These are phyloP conservation scores for Xylaria castorea DNA, from an alignment of 495 filamentous ascomycete genomes.

Conservation along the genomic window DNA sequence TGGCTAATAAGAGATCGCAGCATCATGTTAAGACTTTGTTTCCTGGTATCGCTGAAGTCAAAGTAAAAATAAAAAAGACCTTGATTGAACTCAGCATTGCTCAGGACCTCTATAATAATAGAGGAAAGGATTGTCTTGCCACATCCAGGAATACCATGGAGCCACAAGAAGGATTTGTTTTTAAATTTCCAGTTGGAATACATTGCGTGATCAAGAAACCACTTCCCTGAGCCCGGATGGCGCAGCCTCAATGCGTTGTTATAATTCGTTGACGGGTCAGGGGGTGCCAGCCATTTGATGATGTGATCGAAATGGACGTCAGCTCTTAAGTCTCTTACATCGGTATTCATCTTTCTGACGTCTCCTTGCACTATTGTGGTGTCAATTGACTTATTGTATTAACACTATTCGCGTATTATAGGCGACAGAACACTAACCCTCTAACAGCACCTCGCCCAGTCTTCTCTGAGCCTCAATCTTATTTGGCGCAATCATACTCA, in stretches of 20 bases:
- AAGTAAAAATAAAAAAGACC: slow-evolving; percentile 4
- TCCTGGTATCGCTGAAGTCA: slow-evolving; percentile 10
- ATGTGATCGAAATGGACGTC: not conserved
- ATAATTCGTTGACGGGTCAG: not conserved
- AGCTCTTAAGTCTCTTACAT: not conserved
- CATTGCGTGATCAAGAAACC: not conserved
- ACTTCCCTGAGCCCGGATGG: slow-evolving; percentile 3
- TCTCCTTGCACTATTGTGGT: not conserved
- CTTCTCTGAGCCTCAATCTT: slow-evolving; percentile 44
- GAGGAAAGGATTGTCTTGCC: slow-evolving; percentile 17
- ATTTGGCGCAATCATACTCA: slow-evolving; percentile 36
- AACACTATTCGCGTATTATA: not conserved
- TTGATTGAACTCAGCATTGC: not conserved
- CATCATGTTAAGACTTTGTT: slow-evolving; percentile 7
- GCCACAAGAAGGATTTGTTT: slow-evolving; percentile 4
- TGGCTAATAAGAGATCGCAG: slow-evolving; percentile 5
- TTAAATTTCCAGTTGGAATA: not conserved
- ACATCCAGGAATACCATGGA: slow-evolving; percentile 20
- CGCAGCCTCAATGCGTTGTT: not conserved
- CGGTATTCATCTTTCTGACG: not conserved
- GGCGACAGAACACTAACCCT: slow-evolving; percentile 21
- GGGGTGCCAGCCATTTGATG: not conserved
- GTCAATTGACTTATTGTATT: not conserved
- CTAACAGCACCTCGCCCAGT: slow-evolving; percentile 39
- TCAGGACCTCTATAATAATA: not conserved